Evolutionary conservation across 306 rosid genomes (phyloP), one percentile per base, ranked within the genome.

Genomic region (Carpinus viminea): DNA sequence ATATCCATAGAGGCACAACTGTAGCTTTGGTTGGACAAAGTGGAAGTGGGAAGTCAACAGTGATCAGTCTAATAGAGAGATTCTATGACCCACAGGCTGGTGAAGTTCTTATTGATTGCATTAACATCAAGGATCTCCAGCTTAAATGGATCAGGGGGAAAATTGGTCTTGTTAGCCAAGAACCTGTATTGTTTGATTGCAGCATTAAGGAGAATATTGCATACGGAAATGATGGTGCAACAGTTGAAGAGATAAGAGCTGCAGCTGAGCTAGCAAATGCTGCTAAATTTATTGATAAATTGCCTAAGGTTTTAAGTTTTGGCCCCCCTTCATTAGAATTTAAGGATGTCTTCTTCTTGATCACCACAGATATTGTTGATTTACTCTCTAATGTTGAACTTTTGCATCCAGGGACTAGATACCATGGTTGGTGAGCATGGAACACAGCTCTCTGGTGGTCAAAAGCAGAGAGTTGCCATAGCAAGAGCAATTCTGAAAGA

Each of bases 141-240:
- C 91, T 93, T 24, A 85, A 83, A 84, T 93, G 98, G 97, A 93
- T 93, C 26, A 84, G 98, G 75, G 88, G 89, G n/a, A 93, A 93
- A 83, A 93, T 93, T 46, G 98, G 97, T 68, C 98, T 93, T 75
- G 98, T 93, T 53, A 93, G 98, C 82, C 98, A 93, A 68, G 98
- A 93, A 80, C 98, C 98, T 5, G 92, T 91, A 38, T 76, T 93
- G 83, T 93, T 93, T 81, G 83, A 96, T 12, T 87, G 96, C 52
- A 90, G 92, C 91, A 93, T 93, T 76, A 90, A 69, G 86, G 98
- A 91, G 10, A 93, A 93, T 72, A 93, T 93, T 54, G 96, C 91
- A 7, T 93, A 93, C 70, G 98, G 98, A 82, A 93, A 93, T 61
- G 97, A 89, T 18, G 97, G 90, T 38, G 96, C 97, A 74, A 93